Conservation (phyloP, 2,329 filamentous ascomycete genomes). For the Aspergillus costaricaensis region DNA sequence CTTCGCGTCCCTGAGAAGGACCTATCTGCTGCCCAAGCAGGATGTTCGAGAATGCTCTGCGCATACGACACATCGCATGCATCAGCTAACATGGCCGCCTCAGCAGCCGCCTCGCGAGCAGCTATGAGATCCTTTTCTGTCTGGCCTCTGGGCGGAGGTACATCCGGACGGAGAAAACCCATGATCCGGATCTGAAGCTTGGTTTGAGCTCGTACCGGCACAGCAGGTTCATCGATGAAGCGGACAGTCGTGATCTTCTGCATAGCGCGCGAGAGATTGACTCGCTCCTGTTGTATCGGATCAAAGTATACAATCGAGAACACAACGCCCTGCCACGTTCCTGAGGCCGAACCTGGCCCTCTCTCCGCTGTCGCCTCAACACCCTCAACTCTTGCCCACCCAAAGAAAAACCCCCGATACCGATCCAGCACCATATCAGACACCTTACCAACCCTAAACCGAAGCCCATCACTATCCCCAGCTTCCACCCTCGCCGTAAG, state of each 20-base stretch:
- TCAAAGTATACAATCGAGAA: conserved; percentile 52
- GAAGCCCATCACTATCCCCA: conserved; percentile 52
- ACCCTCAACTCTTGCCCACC: conserved; percentile 56
- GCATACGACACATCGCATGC: conserved; percentile 42
- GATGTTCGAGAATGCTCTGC: conserved; percentile 40
- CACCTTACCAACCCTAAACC: conserved; percentile 56
- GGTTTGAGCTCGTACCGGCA: conserved; percentile 6
- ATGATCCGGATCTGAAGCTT: conserved; percentile 59
- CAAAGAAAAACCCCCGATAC: conserved; percentile 65
- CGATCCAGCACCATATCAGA: conserved; percentile 56
- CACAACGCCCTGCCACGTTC: conserved; percentile 61
- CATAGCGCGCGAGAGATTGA: conserved; percentile 53
- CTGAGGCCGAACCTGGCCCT: conserved; percentile 25
- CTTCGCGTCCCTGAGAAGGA: background rate
- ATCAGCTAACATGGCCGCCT: conserved; percentile 42
- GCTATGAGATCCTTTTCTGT: conserved; percentile 30
- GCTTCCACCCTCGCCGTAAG: conserved; percentile 41
- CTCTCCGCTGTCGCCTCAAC: conserved; percentile 8
- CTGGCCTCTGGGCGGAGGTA: conserved; percentile 11
- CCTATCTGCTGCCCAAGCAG: conserved; percentile 41
- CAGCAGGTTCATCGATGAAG: conserved; percentile 28
- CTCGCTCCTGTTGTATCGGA: conserved; percentile 50
- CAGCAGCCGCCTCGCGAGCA: conserved; percentile 37
- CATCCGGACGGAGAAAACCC: conserved; percentile 57
- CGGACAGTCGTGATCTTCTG: conserved; percentile 49